A percentile compares a stretch with the other conserved stretches of the same genome.
These are phyloP conservation scores for Oleoguttula mirabilis DNA, from an alignment of 495 filamentous ascomycete species.

Conservation along the genomic window DNA sequence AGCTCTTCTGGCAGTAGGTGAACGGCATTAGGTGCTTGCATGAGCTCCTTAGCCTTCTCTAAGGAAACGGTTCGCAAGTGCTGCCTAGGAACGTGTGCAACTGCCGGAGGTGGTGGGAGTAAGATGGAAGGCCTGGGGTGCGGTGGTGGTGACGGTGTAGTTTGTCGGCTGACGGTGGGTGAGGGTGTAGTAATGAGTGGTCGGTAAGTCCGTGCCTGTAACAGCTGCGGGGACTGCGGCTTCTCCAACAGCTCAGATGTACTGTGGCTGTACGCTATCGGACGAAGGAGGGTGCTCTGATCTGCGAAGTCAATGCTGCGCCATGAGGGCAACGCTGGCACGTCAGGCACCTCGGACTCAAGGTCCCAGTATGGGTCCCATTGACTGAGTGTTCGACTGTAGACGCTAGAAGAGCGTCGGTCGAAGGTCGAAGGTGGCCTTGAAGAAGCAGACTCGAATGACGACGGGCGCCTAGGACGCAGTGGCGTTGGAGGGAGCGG, in stretches of 20 bases:
- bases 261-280: constrained; percentile 16
- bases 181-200: constrained; percentile 17
- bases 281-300: constrained; percentile 3
- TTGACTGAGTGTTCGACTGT: constrained; percentile 15
- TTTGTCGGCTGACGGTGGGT: constrained; percentile 6
- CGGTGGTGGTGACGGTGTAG: constrained; percentile 7
- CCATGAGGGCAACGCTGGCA: constrained; percentile 8
- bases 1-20: constrained; percentile 22
- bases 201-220: constrained; percentile 13
- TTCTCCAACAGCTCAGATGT: constrained; percentile 12
- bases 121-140: constrained; percentile 6
- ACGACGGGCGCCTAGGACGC: neutral
- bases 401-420: constrained; percentile 18
- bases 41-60: constrained; percentile 9
- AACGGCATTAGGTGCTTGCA: constrained; percentile 9
- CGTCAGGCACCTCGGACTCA: neutral
- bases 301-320: constrained; percentile 8
- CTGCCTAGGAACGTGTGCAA: constrained; percentile 1
- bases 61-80: constrained; percentile 12
- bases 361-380: constrained; percentile 6
- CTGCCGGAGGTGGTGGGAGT: constrained; percentile 9
- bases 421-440: neutral
- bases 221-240: neutral
- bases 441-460: constrained; percentile 3
- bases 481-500: constrained; percentile 17